Evolutionary conservation across 495 filamentous ascomycete species (phyloP), one percentile per base, ranked within the genome.

Genomic region (Penicillium paradoxum): DNA sequence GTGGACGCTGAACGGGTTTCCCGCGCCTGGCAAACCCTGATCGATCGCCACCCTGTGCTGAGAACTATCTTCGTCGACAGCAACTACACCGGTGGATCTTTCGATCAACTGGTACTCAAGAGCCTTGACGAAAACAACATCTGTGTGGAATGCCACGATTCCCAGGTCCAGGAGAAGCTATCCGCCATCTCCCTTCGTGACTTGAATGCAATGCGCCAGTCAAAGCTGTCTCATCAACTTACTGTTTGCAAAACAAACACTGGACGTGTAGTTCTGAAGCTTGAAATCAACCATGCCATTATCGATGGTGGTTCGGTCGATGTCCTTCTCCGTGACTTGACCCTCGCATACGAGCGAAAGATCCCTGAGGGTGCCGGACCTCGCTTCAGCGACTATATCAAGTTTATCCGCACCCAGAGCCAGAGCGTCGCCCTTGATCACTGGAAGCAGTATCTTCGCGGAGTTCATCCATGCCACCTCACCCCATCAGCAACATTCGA

Each of bases 201-300:
- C 34, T 48, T 55, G 13, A 74, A 71, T 27, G 60, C 60, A 14
- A 70, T 65, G 46, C 67, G 63, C 41, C 60, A 60, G 19, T 63
- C 66, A 6, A 68, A 65, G 30, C 56, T 73, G 11, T 73, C 73
- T 0, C 80, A 83, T 53, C 79, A 82, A 43, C 45, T 78, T 38
- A 73, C 72, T 0, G 65, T 76, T 27, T 79, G 71, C 51, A 70
- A 60, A 40, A 76, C 75, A 4, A 52, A 51, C 2, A 66, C 56
- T 22, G 70, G 69, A 0, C 60, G 64, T 17, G 68, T 81, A 0
- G 55, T 75, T 0, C 57, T 76, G 29, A 80, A 79, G 51, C 55
- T 84, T 19, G 80, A 84, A 55, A 78, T 84, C 43, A 81, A 83
- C 53, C 78, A 81, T 54, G 73, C 78, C 9, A 68, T 83, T 47